A percentile compares a stretch with the other conserved stretches of the same genome.
Conservation (phyloP, 2,329 filamentous ascomycete genomes). For the Trichoderma koningii region DNA sequence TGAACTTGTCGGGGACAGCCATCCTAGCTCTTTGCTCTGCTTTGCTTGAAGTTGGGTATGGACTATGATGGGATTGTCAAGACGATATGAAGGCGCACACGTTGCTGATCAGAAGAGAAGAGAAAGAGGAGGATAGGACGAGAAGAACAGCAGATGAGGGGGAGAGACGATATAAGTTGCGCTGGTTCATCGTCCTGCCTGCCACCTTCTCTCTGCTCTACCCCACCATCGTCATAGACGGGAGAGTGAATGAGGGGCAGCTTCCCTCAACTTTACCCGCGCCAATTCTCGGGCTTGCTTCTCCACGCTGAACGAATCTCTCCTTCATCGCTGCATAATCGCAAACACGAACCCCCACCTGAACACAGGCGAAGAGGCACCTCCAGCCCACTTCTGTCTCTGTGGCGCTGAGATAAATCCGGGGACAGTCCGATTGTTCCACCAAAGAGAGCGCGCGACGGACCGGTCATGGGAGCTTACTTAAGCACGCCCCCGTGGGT, state of each 20-base stretch:
- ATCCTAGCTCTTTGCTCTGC: constrained; percentile 38
- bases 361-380: constrained; percentile 2
- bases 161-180: constrained; percentile 6
- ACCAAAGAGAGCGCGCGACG: constrained; percentile 26
- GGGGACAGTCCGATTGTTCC: constrained; percentile 22
- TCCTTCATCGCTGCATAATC: background rate
- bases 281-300: background rate
- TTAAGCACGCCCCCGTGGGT: background rate
- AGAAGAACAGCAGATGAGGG: background rate
- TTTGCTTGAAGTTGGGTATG: background rate
- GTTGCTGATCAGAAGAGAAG: background rate
- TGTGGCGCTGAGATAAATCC: constrained; percentile 8
- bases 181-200: constrained; percentile 3
- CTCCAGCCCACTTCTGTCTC: constrained; percentile 2
- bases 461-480: background rate
- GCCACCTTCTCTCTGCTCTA: background rate
- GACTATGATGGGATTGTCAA: background rate
- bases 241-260: constrained; percentile 16
- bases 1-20: constrained; percentile 62
- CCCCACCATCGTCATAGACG: constrained; percentile 16
- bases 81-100: background rate
- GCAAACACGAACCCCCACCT: constrained; percentile 17
- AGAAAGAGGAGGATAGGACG: background rate
- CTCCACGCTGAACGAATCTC: background rate
- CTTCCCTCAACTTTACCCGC: constrained; percentile 21